These are phyloP conservation scores for Fraxinus platypoda DNA, from an alignment of 305 asterid species.

Conservation along the genomic window DNA sequence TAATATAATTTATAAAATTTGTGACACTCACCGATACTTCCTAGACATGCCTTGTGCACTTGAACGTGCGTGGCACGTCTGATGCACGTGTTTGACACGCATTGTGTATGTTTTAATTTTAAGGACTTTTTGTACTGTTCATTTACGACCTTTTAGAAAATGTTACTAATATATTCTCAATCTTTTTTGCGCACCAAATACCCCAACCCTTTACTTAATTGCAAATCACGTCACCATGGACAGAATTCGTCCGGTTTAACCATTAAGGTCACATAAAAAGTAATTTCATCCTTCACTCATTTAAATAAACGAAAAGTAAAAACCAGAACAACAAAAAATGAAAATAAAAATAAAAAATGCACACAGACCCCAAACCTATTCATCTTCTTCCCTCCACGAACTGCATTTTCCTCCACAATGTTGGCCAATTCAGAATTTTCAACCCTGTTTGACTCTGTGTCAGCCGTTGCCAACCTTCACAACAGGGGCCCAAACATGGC, in stretches of 20 bases:
- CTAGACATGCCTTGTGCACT: too few species aligned
- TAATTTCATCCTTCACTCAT: background rate
- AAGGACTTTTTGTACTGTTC: background rate
- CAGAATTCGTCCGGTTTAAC: background rate
- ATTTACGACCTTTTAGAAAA: background rate
- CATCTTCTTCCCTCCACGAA: conserved; percentile 17
- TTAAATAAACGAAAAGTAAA: too few species aligned
- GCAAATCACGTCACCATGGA: background rate
- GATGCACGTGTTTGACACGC: too few species aligned
- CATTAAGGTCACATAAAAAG: background rate
- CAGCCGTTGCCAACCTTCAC: background rate
- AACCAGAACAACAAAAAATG: background rate
- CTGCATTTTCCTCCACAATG: too few species aligned
- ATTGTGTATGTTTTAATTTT: too few species aligned
- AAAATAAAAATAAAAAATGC: background rate
- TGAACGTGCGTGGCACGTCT: too few species aligned
- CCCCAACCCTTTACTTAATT: too few species aligned
- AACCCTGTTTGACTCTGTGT: conserved; percentile 15
- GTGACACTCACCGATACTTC: too few species aligned
- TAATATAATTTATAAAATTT: too few species aligned
- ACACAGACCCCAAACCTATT: background rate
- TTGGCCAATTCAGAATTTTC: conserved; percentile 16
- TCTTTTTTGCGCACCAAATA: background rate
- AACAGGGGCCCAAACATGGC: conserved; percentile 3
- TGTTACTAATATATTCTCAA: too few species aligned